Percentiles rank a stretch among this genome's conserved stretches.
These are phyloP conservation scores for Cryptococcus sp. DNA, from an alignment of 1,284 basidiomycete species.

Conservation along the genomic window DNA sequence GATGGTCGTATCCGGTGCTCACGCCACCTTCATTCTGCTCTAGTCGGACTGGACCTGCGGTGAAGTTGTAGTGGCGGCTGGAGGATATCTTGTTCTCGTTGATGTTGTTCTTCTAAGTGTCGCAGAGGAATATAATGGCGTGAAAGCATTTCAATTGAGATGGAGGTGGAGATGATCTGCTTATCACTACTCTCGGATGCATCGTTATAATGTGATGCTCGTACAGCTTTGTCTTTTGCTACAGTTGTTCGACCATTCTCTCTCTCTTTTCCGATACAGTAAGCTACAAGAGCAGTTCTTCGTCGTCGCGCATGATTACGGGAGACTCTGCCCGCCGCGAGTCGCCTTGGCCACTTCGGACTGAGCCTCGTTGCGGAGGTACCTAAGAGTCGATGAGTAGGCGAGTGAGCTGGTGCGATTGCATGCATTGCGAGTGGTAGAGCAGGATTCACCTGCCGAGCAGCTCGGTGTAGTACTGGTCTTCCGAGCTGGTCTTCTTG, in stretches of 20 bases:
- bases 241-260: not conserved
- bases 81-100: too few species aligned
- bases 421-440: too few species aligned
- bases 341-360: conserved; percentile 26
- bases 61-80: too few species aligned
- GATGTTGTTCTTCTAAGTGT: too few species aligned
- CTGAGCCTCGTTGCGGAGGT: conserved; percentile 24
- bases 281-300: not conserved
- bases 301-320: conserved; percentile 1
- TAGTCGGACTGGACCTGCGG: too few species aligned
- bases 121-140: not conserved
- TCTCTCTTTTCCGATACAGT: not conserved
- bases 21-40: too few species aligned
- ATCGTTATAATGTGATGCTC: too few species aligned
- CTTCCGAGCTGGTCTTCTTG: conserved; percentile 24
- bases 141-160: not conserved
- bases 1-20: not conserved
- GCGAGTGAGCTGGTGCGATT: too few species aligned
- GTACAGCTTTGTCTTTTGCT: too few species aligned
- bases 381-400: conserved; percentile 3
- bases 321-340: conserved; percentile 19
- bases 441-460: conserved; percentile 11
- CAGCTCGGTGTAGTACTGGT: conserved; percentile 22
- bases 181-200: too few species aligned
- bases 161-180: too few species aligned